These are phyloP conservation scores for Sphaerulina musiva DNA, from an alignment of 2,329 filamentous ascomycete genomes.

Conservation along the genomic window DNA sequence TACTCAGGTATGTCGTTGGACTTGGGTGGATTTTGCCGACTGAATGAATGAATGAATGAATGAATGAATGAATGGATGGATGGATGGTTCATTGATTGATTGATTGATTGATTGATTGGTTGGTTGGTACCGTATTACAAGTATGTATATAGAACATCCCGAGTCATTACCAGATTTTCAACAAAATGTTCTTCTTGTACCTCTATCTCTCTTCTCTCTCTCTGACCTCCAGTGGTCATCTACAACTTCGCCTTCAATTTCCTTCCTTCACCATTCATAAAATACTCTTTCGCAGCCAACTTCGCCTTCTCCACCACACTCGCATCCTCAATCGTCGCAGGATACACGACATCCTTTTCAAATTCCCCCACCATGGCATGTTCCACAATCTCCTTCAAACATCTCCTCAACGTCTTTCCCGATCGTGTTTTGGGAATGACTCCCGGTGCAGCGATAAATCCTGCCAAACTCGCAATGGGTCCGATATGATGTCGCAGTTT, in stretches of 20 bases:
- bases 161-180: too few species aligned
- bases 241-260: conserved; percentile 34
- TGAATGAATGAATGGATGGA: too few species aligned
- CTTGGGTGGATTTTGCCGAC: too few species aligned
- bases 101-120: too few species aligned
- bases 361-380: conserved; percentile 69
- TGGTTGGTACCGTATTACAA: too few species aligned
- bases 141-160: too few species aligned
- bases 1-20: too few species aligned
- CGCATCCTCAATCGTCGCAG: conserved; percentile 78
- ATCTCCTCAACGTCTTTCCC: conserved; percentile 82
- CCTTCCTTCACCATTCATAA: conserved; percentile 41
- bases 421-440: conserved; percentile 89
- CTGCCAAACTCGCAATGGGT: conserved; percentile 76
- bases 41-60: too few species aligned
- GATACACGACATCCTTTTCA: conserved; percentile 64
- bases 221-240: neutral
- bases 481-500: conserved; percentile 76
- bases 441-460: conserved; percentile 73
- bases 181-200: too few species aligned
- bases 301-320: conserved; percentile 68
- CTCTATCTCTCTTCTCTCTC: too few species aligned
- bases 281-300: conserved; percentile 68
- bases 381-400: conserved; percentile 76
- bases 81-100: too few species aligned